Conservation (phyloP, 257 asterid species). For the Knoxia roxburghii region DNA sequence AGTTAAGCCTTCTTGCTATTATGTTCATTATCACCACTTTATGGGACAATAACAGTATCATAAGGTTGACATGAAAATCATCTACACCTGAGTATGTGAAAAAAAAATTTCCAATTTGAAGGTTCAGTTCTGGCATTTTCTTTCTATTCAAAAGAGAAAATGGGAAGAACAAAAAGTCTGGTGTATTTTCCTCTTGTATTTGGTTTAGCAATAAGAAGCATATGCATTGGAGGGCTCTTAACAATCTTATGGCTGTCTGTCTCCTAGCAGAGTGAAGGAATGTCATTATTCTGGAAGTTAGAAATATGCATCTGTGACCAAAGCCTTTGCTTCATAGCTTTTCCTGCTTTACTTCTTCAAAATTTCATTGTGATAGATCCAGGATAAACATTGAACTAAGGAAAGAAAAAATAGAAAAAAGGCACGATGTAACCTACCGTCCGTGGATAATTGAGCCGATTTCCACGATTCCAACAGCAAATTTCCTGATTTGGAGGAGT, state of each 20-base stretch:
- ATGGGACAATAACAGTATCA: background rate
- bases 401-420: background rate
- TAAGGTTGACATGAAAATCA: background rate
- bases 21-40: background rate
- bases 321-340: background rate
- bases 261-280: background rate
- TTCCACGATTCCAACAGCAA: constrained; percentile 76
- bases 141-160: background rate
- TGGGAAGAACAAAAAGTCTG: background rate
- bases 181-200: background rate
- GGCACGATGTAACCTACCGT: constrained; percentile 42
- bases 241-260: background rate
- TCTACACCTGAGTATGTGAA: background rate
- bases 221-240: background rate
- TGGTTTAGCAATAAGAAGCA: background rate
- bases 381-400: background rate
- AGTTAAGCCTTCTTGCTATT: background rate
- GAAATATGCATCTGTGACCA: background rate
- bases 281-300: background rate
- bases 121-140: background rate
- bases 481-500: constrained; percentile 44
- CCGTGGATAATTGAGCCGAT: constrained; percentile 59
- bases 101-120: background rate
- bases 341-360: background rate
- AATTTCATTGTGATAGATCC: background rate